Evolutionary conservation across 306 rosid species (phyloP), one percentile per base, ranked within the genome.

Genomic region (Gastrolobium villosum): DNA sequence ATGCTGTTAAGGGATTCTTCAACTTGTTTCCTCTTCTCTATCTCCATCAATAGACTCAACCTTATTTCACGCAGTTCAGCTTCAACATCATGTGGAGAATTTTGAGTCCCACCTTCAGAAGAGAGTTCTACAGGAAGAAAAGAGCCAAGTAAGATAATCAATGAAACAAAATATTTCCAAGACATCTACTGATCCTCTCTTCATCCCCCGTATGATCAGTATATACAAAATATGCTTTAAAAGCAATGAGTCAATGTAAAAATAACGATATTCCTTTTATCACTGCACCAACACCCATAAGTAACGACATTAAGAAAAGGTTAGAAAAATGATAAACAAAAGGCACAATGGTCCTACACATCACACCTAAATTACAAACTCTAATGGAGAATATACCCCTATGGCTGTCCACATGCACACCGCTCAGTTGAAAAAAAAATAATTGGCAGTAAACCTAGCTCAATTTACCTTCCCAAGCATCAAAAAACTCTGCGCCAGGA

Each of bases 401-500:
- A 30, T 8, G 36, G 64, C 41, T 7, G 55, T 44, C 80, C 45
- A 70, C 43, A 43, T 63, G 32, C 26, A 71, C 65, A 74, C 14
- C 14, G 8, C 46, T 54, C 46, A 68, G 68, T 11, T 53, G 35
- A 49, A 68, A 59, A 13, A 26, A 26, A 62, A 60, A 8, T 52
- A 68, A 43, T 36, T 13, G 52, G n/a, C 60, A 59, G 36, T 36
- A 40, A 77, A 60, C 15, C 44, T 44, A 50, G 61, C 32, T 53
- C 4, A 73, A 57, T 11, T 68, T 92, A 94, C 99, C 99, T 80
- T 94, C 99, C 90, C 94, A 88, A 75, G 99, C 99, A 75, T 94
- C 97, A 82, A 70, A 92, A 77, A 88, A 94, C 53, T 94, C 97
- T n/a, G n/a, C 90, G 5, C 50, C 54, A 32, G 86, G 70, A 15